Evolutionary conservation across 352 stramenopile species (phyloP), one percentile per base, ranked within the genome.

Genomic region (Pythium dissotocum): DNA sequence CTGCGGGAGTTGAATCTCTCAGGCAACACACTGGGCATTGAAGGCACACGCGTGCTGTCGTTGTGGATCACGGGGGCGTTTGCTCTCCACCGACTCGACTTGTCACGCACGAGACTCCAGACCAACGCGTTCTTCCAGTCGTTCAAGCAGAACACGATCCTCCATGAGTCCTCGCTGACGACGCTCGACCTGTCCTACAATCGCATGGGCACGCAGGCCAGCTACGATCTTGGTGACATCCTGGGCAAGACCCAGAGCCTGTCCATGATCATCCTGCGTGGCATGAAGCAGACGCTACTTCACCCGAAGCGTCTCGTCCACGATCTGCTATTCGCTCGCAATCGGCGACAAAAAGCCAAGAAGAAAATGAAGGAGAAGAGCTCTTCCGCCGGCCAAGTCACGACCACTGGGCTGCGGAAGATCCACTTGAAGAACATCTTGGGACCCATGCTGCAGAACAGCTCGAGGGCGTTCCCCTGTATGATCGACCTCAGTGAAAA

Each of bases 401-500:
- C 49, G 8, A 73, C 75, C 0, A 51, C 73, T 46, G 80, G 83
- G 0, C 67, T 89, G 60, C 78, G 75, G 6, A 82, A 82, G 63
- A 54, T 63, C 8, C 82, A 86, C 42, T 26, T 94, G 40, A 61
- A 69, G 13, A 80, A 82, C 33, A 88, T 94, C 7, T 56, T 93
- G 13, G 70, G 69, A 1, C 83, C 83, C 2, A 89, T 90, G 83
- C 88, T 93, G 13, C 71, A 78, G 16, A 93, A 93, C 64, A 76
- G 70, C 2, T 70, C 73, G 14, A 70, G 83, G 9, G 58, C 62
- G 12, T 70, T 65, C 35, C 75, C 77, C 8, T 83, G 80, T 21
- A 70, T 79, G 62, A 59, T 93, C 2, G 83, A 94, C 49, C 48
- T 93, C 48, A 94, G 84, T n/a, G 86, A 93, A 59, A 94, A 94